phyloP scores from a whole-genome alignment of 768 basidiomycete species.

The Panaeolus papilionaceus region DNA sequence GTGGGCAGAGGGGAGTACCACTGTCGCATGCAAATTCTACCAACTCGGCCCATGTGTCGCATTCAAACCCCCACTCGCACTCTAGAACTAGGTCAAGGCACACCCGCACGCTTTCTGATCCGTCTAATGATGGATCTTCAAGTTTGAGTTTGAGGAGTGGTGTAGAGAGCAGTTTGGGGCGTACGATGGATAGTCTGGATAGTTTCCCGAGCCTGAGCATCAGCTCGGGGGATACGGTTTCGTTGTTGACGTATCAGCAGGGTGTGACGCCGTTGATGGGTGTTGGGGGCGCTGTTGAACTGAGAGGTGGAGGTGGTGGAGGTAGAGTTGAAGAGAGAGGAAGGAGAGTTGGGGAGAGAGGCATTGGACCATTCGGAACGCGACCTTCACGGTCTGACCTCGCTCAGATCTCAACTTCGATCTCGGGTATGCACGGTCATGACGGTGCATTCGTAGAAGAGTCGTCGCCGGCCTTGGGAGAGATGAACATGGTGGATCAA shows the following conservation, averaged over 20 bases:
- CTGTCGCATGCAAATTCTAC: too few relatives aligned
- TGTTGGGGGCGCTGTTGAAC: neutral
- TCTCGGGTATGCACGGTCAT: neutral
- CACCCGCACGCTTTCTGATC: neutral
- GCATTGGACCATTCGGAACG: too few relatives aligned
- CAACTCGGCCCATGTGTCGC: too few relatives aligned
- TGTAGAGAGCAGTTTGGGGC: neutral
- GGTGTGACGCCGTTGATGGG: neutral
- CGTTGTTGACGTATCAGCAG: conserved; percentile 9
- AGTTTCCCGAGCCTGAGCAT: neutral
- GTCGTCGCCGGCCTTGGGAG: neutral
- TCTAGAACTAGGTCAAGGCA: neutral
- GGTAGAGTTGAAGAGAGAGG: neutral
- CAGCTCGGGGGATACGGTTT: neutral
- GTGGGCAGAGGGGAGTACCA: too few relatives aligned
- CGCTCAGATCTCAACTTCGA: neutral
- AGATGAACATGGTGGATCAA: neutral
- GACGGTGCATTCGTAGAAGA: neutral
- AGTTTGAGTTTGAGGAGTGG: neutral
- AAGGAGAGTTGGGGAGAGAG: too few relatives aligned
- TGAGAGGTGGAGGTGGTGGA: neutral
- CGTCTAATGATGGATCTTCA: neutral
- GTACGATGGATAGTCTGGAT: neutral
- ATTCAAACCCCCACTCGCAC: neutral
- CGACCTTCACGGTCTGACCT: too few relatives aligned